Base-by-base conservation (phyloP, 345 rosid genomes). In the Boechera retrofracta region DNA sequence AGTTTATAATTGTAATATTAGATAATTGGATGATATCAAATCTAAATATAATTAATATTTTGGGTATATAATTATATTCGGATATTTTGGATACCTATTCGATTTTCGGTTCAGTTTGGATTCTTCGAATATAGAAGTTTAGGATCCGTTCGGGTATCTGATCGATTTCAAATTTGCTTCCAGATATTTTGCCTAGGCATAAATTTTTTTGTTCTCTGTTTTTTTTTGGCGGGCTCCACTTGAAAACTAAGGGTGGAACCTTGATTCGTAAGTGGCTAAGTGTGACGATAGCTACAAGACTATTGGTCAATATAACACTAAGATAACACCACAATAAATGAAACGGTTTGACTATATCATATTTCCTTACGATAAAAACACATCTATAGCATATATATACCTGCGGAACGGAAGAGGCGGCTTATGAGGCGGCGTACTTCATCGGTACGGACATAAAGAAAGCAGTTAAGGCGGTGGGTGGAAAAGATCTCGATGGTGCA, bases 401-500 rank as follows among this genome's bases (percentile, higher is more conserved):
- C 72, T 56, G 67, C 35, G 31, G 38, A 7, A 36, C 71, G 75
- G 61, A 57, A 72, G 47, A 83, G 83, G 29, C 62, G 77, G 71
- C 49, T 26, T 44, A 83, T 29, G 15, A 85, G 76, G 33, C 64
- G 74, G 66, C 82, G 73, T 31, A 80, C 76, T 76, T 87, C 91
- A 21, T 86, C 87, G 44, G 71, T 63, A 52, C 89, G 73, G 13
- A 80, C 72, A n/a, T 47, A n/a, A 8, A 54, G 21, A 29, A 82
- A 80, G 26, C 4, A 42, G 64, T 84, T 83, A 2, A 87, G 83
- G 4, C 87, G 88, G 38, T 62, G 73, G 0, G 83, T 42, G 8
- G 89, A 84, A 76, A 89, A 80, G 41, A 89, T 74, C 39, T 87
- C 88, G 1, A 81, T 42, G 29, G 87, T 72, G 32, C 83, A 52